Evolutionary conservation across 208 protist species (phyloP), one percentile per base, ranked within the genome.

Genomic region (Leishmania amazonensis): DNA sequence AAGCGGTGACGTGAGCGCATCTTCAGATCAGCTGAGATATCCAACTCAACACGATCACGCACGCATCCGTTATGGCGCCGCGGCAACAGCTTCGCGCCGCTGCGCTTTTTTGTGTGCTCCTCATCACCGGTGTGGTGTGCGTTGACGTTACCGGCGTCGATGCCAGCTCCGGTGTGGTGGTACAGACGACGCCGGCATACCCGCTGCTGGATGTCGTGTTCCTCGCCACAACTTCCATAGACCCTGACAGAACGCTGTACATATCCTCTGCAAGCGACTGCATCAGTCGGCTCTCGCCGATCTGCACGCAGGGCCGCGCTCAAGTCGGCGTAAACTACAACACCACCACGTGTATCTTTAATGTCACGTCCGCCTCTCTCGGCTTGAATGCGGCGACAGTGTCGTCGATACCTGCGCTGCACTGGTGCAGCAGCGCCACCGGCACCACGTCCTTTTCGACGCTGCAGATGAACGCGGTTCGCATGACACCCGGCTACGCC

Each of bases 191-290:
- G 5, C 90, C 90, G 0, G 51, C 53, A 1, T n/a, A 76, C 28
- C 91, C 91, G 28, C 83, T 95, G 13, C 40, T 93, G 49, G 89
- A 90, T 81, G 88, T 91, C 15, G 87, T 88, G 2, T 93, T 95
- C 75, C 77, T 83, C 51, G 92, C 87, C 3, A 89, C 84, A 24
- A 79, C 84, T 3, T 79, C 77, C 1, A 21, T 88, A 0, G 47
- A 65, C 40, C 51, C 28, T 7, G 87, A 84, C 80, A 53, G 80
- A 13, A 88, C 83, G 35, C 78, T 95, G 21, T 95, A 85, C 81
- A 45, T 91, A 3, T 89, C 92, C 51, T 75, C 76, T 2, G 65
- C 54, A 0, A 93, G 88, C 64, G 76, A 81, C 57, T 79, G 68
- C 21, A 68, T 31, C n/a, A 42, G 75, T 28, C 19, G 76, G 2